Conservation (phyloP, 192 early-diverging fungal genomes). For the Mortierella antarctica region DNA sequence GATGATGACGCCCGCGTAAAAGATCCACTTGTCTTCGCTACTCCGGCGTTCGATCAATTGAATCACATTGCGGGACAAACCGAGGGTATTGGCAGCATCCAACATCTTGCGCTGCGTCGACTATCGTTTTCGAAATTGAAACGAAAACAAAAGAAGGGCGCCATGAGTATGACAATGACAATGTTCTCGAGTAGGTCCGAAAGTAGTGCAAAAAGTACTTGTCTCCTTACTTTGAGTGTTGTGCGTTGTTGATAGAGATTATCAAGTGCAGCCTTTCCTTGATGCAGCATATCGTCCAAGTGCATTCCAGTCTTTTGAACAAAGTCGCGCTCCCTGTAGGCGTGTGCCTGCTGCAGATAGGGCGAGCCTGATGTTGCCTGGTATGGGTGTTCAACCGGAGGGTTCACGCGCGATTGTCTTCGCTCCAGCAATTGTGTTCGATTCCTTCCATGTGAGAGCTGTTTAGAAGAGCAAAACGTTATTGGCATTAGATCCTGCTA, state of each 20-base stretch:
- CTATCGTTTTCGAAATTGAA: constrained; percentile 32
- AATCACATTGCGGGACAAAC: constrained; percentile 68
- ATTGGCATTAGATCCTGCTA: background rate
- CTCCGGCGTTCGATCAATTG: constrained; percentile 67
- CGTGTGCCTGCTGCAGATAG: constrained; percentile 54
- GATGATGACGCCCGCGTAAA: constrained; percentile 60
- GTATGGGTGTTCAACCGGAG: constrained; percentile 47
- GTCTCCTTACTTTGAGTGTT: constrained; percentile 60
- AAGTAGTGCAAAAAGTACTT: background rate
- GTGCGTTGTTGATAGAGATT: constrained; percentile 67
- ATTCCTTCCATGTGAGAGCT: constrained; percentile 56
- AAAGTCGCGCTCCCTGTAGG: constrained; percentile 60
- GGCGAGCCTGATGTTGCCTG: constrained; percentile 58
- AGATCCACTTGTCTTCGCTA: constrained; percentile 70
- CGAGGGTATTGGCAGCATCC: constrained; percentile 68
- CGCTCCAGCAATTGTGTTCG: constrained; percentile 59
- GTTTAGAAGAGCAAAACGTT: background rate
- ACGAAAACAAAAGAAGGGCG: background rate
- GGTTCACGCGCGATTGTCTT: constrained; percentile 48
- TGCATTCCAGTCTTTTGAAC: constrained; percentile 57
- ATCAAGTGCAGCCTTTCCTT: constrained; percentile 59
- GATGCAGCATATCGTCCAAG: constrained; percentile 65
- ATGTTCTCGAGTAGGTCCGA: background rate
- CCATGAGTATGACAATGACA: background rate
- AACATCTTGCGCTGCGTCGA: constrained; percentile 65